Evolutionary conservation across 768 basidiomycete species (phyloP).

Genomic region (Chalciporus chontae): DNA sequence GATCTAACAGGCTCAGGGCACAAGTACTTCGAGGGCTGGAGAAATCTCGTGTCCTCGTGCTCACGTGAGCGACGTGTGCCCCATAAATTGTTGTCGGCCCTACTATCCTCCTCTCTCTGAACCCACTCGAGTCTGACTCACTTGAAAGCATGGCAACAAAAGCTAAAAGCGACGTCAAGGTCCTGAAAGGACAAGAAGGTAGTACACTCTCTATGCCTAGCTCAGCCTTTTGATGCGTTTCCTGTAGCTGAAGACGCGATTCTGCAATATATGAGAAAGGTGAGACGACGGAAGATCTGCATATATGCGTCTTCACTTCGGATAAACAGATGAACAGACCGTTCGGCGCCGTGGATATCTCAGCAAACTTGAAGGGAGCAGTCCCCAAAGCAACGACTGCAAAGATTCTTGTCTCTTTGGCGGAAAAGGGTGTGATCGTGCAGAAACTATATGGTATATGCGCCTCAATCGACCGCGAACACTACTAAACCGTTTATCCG

Average conservation of each 20-base stretch:
- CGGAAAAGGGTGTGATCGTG: conserved; percentile 81
- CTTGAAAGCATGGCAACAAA: conserved; percentile 41
- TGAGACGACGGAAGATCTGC: conserved; percentile 21
- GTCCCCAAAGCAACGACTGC: conserved; percentile 81
- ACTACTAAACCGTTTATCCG: neutral
- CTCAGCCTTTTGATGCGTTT: neutral
- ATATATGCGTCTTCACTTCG: conserved; percentile 7
- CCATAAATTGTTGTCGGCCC: neutral
- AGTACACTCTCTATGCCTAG: neutral
- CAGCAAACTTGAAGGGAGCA: conserved; percentile 86
- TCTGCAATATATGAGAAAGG: conserved; percentile 75
- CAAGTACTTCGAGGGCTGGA: too few species aligned
- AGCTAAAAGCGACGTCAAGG: conserved; percentile 50
- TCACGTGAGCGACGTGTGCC: neutral
- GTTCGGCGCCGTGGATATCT: conserved; percentile 87
- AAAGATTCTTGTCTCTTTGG: conserved; percentile 75
- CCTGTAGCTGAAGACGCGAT: conserved; percentile 67
- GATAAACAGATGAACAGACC: conserved; percentile 81
- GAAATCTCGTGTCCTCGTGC: too few species aligned
- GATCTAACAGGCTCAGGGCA: too few species aligned
- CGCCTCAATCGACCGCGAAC: neutral
- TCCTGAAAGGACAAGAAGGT: conserved; percentile 79
- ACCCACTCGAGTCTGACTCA: neutral
- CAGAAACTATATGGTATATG: conserved; percentile 77
- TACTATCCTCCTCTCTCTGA: neutral